Percentiles rank a stretch among this genome's conserved stretches.
Evolutionary conservation across 768 basidiomycete species (phyloP).

Genomic region (Suillus ampliporus): DNA sequence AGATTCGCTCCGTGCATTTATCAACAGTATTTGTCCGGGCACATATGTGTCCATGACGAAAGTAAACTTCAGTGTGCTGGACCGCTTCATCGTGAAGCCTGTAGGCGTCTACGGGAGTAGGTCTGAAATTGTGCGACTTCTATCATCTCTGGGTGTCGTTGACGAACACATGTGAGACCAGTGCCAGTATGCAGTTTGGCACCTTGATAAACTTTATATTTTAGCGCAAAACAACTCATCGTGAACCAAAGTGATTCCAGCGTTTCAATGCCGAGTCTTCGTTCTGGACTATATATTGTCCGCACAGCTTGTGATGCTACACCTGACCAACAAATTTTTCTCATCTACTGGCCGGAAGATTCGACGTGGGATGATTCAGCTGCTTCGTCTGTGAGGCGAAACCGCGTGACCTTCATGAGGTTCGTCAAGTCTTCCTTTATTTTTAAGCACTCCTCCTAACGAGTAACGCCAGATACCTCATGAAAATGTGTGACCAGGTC

Average conservation of each 20-base stretch:
- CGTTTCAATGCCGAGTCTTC: conserved; percentile 35
- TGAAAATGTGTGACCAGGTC: conserved; percentile 62
- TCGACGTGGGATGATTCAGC: conserved; percentile 62
- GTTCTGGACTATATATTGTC: conserved; percentile 55
- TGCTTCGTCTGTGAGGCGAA: conserved; percentile 48
- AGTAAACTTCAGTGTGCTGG: conserved; percentile 60
- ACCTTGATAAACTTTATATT: conserved; percentile 7
- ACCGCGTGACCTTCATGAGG: conserved; percentile 69
- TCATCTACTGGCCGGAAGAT: conserved; percentile 70
- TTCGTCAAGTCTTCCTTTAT: conserved; percentile 24
- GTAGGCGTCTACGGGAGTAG: conserved; percentile 64
- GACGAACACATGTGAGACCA: conserved; percentile 46
- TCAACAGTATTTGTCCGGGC: conserved; percentile 54
- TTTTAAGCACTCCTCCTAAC: background rate
- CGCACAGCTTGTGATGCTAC: conserved; percentile 16
- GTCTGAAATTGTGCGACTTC: conserved; percentile 52
- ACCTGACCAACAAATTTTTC: conserved; percentile 42
- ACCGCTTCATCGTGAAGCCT: conserved; percentile 51
- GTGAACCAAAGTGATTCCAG: conserved; percentile 1
- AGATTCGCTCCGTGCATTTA: conserved; percentile 51
- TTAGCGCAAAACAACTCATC: conserved; percentile 14
- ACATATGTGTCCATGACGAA: conserved; percentile 59
- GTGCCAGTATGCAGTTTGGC: background rate
- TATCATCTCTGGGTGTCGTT: conserved; percentile 43
- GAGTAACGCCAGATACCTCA: conserved; percentile 53